Percentiles rank a stretch among this genome's conserved stretches.
phyloP scores from a whole-genome alignment of 2,329 filamentous ascomycete genomes.

The Helotiales sp. region DNA sequence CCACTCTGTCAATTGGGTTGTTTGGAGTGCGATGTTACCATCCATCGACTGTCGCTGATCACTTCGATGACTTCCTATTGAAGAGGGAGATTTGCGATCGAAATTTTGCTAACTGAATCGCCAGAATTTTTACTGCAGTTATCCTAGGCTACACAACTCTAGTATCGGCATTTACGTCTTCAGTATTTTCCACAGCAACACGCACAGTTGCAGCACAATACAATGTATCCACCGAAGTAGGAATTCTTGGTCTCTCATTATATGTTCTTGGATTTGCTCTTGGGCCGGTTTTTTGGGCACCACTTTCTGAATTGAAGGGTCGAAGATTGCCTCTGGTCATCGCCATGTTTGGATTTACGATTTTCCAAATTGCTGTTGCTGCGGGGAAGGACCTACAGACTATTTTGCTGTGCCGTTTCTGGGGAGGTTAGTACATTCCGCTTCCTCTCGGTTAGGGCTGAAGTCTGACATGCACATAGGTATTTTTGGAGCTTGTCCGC shows the following conservation, averaged over 20 bases:
- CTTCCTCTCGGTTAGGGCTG: neutral
- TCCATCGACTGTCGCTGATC: neutral
- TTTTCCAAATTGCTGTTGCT: constrained; percentile 69
- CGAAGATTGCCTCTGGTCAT: constrained; percentile 65
- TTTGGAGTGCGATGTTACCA: neutral
- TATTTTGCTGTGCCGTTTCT: constrained; percentile 74
- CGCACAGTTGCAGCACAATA: constrained; percentile 60
- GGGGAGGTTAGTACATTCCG: constrained; percentile 60
- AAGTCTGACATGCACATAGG: constrained; percentile 30
- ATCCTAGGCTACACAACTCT: constrained; percentile 78
- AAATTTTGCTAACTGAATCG: neutral
- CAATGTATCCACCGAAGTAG: constrained; percentile 64
- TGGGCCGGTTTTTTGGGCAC: constrained; percentile 74
- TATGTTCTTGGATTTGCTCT: constrained; percentile 76
- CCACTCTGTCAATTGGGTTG: neutral
- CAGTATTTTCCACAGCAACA: constrained; percentile 74
- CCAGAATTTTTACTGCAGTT: constrained; percentile 63
- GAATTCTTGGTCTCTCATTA: constrained; percentile 67
- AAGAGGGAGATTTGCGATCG: constrained; percentile 35
- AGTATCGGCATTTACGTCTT: constrained; percentile 73
- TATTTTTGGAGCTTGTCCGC: constrained; percentile 71
- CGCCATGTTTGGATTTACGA: constrained; percentile 70
- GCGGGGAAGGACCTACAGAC: constrained; percentile 71
- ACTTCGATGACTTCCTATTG: neutral
- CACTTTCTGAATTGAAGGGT: constrained; percentile 73